Conservation (phyloP, 2,329 filamentous ascomycete species). For the Triangularia setosa region DNA sequence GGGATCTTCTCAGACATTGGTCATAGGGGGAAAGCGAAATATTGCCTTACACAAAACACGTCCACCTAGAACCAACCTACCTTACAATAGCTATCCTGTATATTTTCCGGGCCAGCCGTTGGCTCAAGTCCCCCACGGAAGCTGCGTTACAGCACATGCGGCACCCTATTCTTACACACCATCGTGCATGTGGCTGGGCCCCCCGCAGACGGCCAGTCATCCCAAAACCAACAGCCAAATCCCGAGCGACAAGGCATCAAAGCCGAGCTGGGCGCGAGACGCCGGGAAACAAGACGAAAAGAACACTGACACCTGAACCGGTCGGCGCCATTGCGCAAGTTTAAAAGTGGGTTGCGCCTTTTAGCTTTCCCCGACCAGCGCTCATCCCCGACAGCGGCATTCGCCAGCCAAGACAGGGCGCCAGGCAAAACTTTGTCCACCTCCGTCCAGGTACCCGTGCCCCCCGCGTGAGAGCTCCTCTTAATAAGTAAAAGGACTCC, state of each 20-base stretch:
- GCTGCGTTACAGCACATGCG: not conserved
- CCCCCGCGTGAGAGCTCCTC: constrained; percentile 14
- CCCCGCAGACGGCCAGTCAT: not conserved
- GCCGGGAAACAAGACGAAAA: not conserved
- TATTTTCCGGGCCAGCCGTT: not conserved
- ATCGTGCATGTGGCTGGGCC: not conserved
- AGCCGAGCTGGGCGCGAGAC: not conserved
- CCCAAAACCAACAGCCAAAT: not conserved
- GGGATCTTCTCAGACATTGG: not conserved
- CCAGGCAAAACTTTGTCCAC: constrained; percentile 15
- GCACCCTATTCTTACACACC: not conserved
- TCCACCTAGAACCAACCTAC: not conserved
- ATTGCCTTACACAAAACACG: not conserved
- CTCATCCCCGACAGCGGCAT: constrained; percentile 19
- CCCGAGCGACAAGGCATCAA: not conserved
- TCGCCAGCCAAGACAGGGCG: constrained; percentile 9
- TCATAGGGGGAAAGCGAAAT: not conserved
- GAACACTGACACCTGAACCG: not conserved
- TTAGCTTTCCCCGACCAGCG: constrained; percentile 8
- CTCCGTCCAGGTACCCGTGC: constrained; percentile 1
- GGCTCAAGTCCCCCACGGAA: not conserved
- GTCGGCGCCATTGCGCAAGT: constrained; percentile 12
- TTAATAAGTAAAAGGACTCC: constrained; percentile 9
- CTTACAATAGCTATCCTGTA: not conserved
- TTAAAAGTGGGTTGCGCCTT: constrained; percentile 19